phyloP scores from a whole-genome alignment of 1,139 yeast genomes.

The Pichia sp. region DNA sequence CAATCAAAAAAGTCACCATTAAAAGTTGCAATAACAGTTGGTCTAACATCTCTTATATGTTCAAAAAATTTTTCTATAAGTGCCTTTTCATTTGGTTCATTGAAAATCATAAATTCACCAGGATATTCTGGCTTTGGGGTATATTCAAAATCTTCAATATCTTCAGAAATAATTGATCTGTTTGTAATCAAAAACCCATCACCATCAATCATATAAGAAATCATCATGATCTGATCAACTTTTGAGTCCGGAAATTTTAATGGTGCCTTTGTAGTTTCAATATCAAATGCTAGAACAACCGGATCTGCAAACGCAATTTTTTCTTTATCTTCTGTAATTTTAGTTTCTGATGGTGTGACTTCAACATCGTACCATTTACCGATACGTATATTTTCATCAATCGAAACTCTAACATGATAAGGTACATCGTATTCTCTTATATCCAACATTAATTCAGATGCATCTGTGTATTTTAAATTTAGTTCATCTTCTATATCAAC shows the following conservation, averaged over 20 bases:
- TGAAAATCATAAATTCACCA: conserved; percentile 83
- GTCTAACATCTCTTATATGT: conserved; percentile 79
- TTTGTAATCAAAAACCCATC: conserved; percentile 92
- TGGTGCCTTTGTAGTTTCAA: conserved; percentile 96
- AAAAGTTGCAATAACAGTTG: conserved; percentile 94
- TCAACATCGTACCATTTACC: conserved; percentile 94
- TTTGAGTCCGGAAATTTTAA: conserved; percentile 91
- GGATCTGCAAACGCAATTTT: conserved; percentile 96
- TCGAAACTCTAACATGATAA: conserved; percentile 90
- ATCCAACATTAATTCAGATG: conserved; percentile 65
- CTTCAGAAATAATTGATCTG: conserved; percentile 88
- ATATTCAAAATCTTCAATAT: conserved; percentile 94
- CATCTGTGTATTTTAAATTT: conserved; percentile 36
- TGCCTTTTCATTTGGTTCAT: conserved; percentile 79
- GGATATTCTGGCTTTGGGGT: conserved; percentile 97
- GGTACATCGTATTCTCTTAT: conserved; percentile 95
- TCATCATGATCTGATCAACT: conserved; percentile 97
- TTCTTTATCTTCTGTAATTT: conserved; percentile 57
- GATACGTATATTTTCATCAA: conserved; percentile 77
- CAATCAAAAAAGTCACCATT: conserved; percentile 99
- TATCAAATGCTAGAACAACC: conserved; percentile 92
- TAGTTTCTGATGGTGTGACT: conserved; percentile 47
- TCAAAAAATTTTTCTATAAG: conserved; percentile 74
- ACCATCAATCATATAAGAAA: conserved; percentile 98
- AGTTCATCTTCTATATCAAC: conserved; percentile 22